Percentiles rank a stretch among this genome's conserved stretches.
Evolutionary conservation across 305 asterid genomes (phyloP).

Genomic region (Solanum hybrid): DNA sequence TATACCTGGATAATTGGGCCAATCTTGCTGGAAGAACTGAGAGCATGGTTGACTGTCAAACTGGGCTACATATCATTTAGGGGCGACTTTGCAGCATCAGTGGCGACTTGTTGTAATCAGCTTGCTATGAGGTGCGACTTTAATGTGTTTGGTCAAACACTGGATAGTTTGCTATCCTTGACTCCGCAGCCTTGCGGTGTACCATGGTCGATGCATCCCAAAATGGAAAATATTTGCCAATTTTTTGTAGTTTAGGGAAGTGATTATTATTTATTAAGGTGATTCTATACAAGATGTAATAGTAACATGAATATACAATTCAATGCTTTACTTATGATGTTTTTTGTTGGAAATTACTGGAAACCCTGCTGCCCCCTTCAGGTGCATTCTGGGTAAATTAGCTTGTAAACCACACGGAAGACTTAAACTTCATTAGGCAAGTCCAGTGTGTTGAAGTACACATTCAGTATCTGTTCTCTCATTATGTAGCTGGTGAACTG

Average conservation of each 20-base stretch:
- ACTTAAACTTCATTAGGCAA: not conserved
- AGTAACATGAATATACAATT: not conserved
- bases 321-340: not conserved
- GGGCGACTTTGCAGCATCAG: not conserved
- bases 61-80: not conserved
- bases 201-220: not conserved
- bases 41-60: not conserved
- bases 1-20: not conserved
- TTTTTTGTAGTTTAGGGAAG: not conserved
- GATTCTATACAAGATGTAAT: not conserved
- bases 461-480: not conserved
- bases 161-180: not conserved
- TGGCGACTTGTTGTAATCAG: not conserved
- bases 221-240: not conserved
- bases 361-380: not conserved
- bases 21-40: not conserved
- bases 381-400: not conserved
- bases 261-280: not conserved
- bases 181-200: not conserved
- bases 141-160: not conserved
- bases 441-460: not conserved
- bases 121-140: not conserved
- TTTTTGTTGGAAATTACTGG: not conserved
- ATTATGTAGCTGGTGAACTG: not conserved
- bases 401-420: not conserved